phyloP scores from a whole-genome alignment of 2,329 filamentous ascomycete species.

The Cladophialophora carrionii region DNA sequence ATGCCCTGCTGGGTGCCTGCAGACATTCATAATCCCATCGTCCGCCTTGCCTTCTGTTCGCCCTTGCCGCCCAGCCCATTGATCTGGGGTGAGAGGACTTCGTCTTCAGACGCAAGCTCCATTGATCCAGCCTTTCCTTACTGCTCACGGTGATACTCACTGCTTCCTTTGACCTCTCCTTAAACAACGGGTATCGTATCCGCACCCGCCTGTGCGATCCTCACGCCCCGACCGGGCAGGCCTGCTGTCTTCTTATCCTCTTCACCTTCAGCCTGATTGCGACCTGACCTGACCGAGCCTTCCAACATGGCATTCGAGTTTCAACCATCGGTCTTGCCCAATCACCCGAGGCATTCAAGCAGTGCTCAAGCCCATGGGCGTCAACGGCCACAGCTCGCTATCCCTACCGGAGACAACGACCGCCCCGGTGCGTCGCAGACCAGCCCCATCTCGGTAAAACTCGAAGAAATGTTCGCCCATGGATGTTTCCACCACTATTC shows the following conservation, averaged over 20 bases:
- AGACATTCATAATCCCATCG: neutral
- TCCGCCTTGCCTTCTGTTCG: neutral
- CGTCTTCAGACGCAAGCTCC: neutral
- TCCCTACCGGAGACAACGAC: neutral
- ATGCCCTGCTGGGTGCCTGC: too few species aligned
- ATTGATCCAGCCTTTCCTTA: neutral
- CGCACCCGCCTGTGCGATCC: neutral
- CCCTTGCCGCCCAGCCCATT: neutral
- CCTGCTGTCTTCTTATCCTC: neutral
- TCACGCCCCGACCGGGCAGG: neutral
- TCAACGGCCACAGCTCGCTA: neutral
- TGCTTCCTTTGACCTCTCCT: neutral
- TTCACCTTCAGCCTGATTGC: neutral
- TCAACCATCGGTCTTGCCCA: neutral
- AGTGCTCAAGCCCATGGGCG: neutral
- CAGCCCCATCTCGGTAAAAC: neutral
- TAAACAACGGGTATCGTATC: neutral
- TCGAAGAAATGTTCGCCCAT: neutral
- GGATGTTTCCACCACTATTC: conserved; percentile 1
- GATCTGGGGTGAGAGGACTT: neutral
- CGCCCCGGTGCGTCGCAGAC: neutral
- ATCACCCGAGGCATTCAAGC: neutral
- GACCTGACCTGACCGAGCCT: neutral
- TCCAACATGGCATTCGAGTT: neutral
- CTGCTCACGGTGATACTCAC: neutral